Conservation (phyloP, 1,139 yeast genomes). For the Protomyces macrosporus region DNA sequence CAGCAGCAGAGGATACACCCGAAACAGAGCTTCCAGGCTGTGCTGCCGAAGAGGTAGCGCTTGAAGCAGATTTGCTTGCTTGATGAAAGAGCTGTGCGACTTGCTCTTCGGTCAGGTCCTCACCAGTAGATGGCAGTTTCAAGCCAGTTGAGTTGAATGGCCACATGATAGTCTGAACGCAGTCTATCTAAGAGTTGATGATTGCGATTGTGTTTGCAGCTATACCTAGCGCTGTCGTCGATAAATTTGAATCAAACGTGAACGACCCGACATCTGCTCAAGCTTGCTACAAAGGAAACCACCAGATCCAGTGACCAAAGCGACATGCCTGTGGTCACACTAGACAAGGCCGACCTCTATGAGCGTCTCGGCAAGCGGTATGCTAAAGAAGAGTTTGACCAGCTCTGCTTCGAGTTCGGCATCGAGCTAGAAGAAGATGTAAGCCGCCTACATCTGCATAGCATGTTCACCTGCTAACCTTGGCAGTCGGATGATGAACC, state of each 20-base stretch:
- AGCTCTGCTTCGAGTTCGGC: constrained; percentile 95
- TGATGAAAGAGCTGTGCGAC: constrained; percentile 2
- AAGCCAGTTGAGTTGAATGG: neutral
- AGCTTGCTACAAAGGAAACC: neutral
- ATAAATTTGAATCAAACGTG: neutral
- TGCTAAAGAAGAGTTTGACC: constrained; percentile 88
- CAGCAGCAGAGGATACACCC: too few species aligned
- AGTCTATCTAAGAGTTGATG: neutral
- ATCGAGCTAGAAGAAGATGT: constrained; percentile 91
- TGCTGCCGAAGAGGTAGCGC: too few species aligned
- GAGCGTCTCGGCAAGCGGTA: constrained; percentile 53
- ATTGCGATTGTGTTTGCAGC: neutral
- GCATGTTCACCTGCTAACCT: neutral
- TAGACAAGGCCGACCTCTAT: constrained; percentile 87
- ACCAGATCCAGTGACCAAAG: neutral
- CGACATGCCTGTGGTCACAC: constrained; percentile 92
- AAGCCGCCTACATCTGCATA: constrained; percentile 37
- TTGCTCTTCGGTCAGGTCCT: constrained; percentile 19
- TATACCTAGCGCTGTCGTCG: neutral
- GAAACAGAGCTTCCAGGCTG: too few species aligned
- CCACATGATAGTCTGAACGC: constrained; percentile 7
- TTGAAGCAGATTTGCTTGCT: neutral
- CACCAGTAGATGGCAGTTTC: neutral
- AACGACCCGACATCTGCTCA: neutral
- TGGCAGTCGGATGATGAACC: constrained; percentile 42